Evolutionary conservation across 768 basidiomycete genomes (phyloP).

Genomic region (Tulasnella sp.): DNA sequence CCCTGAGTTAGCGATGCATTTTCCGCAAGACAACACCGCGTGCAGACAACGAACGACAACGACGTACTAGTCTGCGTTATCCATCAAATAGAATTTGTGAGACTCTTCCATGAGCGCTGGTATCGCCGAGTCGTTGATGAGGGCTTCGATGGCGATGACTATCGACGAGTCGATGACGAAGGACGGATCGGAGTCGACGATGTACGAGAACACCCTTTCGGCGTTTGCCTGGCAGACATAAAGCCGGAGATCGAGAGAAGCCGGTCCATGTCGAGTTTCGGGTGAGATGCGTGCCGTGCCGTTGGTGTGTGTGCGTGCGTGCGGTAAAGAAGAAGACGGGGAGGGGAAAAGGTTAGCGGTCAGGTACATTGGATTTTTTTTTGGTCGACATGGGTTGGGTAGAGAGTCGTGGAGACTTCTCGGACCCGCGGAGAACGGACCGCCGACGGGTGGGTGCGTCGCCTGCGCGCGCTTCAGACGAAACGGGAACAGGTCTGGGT

Average conservation of each 20-base stretch:
- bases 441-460: not conserved
- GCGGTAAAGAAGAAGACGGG: not conserved
- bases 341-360: not conserved
- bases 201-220: constrained; percentile 44
- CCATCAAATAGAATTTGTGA: constrained; percentile 50
- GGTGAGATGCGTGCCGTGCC: not conserved
- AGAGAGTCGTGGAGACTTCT: not conserved
- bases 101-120: constrained; percentile 43
- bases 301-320: not conserved
- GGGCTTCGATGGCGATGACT: constrained; percentile 42
- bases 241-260: not conserved
- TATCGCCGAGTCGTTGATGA: constrained; percentile 50
- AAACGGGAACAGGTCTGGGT: not conserved
- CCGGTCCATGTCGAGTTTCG: no score
- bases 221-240: constrained; percentile 38
- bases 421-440: not conserved
- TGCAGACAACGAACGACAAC: not conserved
- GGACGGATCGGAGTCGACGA: constrained; percentile 40
- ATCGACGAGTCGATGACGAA: constrained; percentile 40
- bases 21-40: no score
- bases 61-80: constrained; percentile 46
- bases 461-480: no score
- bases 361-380: not conserved
- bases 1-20: no score
- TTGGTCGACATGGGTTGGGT: not conserved